Base-by-base conservation (phyloP, 345 rosid genomes). In the Euclidium syriacum region DNA sequence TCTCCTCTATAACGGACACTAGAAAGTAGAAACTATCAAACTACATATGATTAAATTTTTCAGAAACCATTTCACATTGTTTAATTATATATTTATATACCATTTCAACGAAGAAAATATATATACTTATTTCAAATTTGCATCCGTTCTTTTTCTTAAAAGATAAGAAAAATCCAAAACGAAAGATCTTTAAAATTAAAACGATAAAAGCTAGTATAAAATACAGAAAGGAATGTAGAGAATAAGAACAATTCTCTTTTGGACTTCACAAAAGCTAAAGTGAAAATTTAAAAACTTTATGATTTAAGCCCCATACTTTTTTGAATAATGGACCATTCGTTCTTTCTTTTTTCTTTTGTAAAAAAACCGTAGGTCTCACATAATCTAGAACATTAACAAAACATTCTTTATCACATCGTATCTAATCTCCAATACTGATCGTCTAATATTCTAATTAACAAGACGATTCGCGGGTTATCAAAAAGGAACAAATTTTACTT, bases 291-390 rank as follows among this genome's bases (percentile, higher is more conserved):
- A 14, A 36, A 32, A 52, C 38, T 63, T 71, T 22, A 63, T 52
- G 24, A 71, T 38, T 23, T 38, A 24, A 55, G 23, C 46, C 42
- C 49, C 60, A 43, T 68, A 24, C 38, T 41, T 65, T 65, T 10
- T 40, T 58, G 40, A 39, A 32, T 17, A 23, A 41, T 50, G 25
- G 22, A 51, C 54, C 38, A 24, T 33, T 41, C 53, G 39, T 39
- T 40, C 19, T 27, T 41, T 42, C 2, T 30, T 52, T 9, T 17
- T n/a, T 36, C 29, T 39, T 22, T 41, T 22, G 23, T 35, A 67
- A 67, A 41, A 67, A 58, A 58, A 30, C 29, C 72, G 36, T 67
- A 67, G 59, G 72, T 58, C 59, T 58, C 65, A 58, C 65, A 58
- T 67, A 48, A 64, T 64, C 60, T 41, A 64, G 68, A 51, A n/a